Evolutionary conservation across 2,329 filamentous ascomycete genomes (phyloP).

Genomic region (Colletotrichum sansevieriae): DNA sequence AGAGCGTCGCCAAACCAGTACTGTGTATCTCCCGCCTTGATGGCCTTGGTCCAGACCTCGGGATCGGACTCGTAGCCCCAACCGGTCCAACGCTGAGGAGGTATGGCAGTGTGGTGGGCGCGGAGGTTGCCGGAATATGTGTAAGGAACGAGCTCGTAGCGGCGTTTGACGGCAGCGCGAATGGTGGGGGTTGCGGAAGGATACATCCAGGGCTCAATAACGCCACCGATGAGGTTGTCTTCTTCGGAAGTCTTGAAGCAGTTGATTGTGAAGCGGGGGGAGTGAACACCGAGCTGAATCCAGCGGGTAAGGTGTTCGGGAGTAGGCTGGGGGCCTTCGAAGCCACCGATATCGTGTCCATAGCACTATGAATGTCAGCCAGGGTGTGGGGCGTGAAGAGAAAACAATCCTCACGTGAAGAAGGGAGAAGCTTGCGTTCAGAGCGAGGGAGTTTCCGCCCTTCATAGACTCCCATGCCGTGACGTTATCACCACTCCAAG

Average conservation of each 20-base stretch:
- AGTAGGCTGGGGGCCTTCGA: slow-evolving; percentile 79
- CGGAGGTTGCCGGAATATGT: slow-evolving; percentile 75
- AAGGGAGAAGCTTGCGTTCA: slow-evolving; percentile 77
- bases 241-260: slow-evolving; percentile 79
- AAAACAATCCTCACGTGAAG: slow-evolving; percentile 62
- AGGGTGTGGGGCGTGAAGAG: background rate
- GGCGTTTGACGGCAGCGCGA: slow-evolving; percentile 74
- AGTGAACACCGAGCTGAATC: slow-evolving; percentile 79
- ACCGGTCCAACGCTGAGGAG: slow-evolving; percentile 79
- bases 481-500: slow-evolving; percentile 82
- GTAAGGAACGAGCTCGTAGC: slow-evolving; percentile 80
- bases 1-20: slow-evolving; percentile 80
- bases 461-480: slow-evolving; percentile 82
- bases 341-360: slow-evolving; percentile 81
- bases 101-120: slow-evolving; percentile 71
- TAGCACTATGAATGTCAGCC: slow-evolving; percentile 61
- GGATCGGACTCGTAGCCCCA: slow-evolving; percentile 79
- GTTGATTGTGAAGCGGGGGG: slow-evolving; percentile 80
- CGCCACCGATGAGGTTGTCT: slow-evolving; percentile 76
- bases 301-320: slow-evolving; percentile 80
- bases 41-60: slow-evolving; percentile 71
- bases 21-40: slow-evolving; percentile 76
- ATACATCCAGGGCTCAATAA: slow-evolving; percentile 86
- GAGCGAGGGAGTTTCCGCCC: slow-evolving; percentile 76
- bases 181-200: slow-evolving; percentile 73